Evolutionary conservation across 2,329 filamentous ascomycete genomes (phyloP), one percentile per base, ranked within the genome.

Genomic region (Dothideomycetes sp.): DNA sequence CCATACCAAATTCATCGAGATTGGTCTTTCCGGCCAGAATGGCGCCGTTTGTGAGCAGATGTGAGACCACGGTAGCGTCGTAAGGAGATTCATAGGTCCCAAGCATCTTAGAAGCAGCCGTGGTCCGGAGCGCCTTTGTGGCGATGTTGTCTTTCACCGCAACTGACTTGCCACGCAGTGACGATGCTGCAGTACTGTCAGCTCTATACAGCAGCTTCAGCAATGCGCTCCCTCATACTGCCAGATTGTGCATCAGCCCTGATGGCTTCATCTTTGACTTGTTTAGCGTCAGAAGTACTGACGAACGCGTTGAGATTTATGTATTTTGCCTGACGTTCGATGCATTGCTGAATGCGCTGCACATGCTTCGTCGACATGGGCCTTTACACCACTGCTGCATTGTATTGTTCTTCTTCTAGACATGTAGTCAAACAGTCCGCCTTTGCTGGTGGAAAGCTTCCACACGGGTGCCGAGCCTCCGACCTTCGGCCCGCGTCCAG

Each of bases 1-100:
- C 87, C 88, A 94, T 94, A 19, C 88, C 87, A 57, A 94, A 94
- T 57, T 94, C 91, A 62, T 96, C 91, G 69, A 96, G 78, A 57
- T 94, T 94, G 2, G 86, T 88, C 61, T 94, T 94, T 5, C 81
- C 82, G 2, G 79, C 69, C 2, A 89, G 58, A 4, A 72, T 58
- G 4, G 76, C 78, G 31, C 81, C 82, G 4, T 73, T 69, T 19
- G 65, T 56, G 41, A 73, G 72, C 24, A 95, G 69, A 50, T 79
- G 73, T 37, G 70, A 64, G 24, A 93, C 77, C 14, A 95, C 79
- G 7, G 84, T 89, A 14, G 89, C 86, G 56, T 88, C 77, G 59
- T 83, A 89, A 3, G 88, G 84, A 45, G 82, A 86, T 27, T 60
- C 64, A 59, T 88, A 84, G 45, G 66, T 68, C 19, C 52, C 51